These are phyloP conservation scores for Hepatocystis sp. DNA, from an alignment of 169 alveolate species.

Conservation along the genomic window DNA sequence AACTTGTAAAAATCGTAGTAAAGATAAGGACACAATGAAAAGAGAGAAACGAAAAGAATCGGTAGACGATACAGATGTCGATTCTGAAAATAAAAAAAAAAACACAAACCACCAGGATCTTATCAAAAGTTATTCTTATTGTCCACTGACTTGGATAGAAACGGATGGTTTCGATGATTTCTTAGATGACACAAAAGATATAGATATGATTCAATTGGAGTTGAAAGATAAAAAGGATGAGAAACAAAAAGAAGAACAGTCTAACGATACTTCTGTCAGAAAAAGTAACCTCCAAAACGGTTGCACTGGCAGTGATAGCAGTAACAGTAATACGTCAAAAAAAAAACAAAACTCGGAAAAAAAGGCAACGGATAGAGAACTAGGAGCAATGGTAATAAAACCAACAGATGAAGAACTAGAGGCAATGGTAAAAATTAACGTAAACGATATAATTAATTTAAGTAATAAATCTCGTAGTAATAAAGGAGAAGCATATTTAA, in stretches of 20 bases:
- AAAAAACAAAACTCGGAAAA: not conserved
- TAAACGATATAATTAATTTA: conserved; percentile 47
- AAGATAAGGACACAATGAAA: not conserved
- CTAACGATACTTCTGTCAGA: not conserved
- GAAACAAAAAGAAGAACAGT: not conserved
- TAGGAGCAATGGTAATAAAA: not conserved
- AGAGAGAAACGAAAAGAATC: conserved; percentile 3
- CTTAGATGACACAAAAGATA: conserved; percentile 51
- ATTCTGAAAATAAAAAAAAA: not conserved
- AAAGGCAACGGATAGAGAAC: conserved; percentile 1
- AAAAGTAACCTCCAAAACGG: too few species aligned
- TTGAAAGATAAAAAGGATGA: conserved; percentile 15
- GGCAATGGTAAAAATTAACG: conserved; percentile 22
- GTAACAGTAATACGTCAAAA: not conserved
- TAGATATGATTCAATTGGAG: conserved; percentile 37
- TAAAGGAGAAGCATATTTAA: conserved; percentile 68
- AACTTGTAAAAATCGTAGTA: too few species aligned
- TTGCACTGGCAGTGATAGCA: not conserved
- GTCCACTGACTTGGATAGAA: conserved; percentile 55
- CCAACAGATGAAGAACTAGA: conserved; percentile 1
- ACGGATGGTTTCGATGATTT: conserved; percentile 71
- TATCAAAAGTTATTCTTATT: conserved; percentile 23
- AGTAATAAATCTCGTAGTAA: conserved; percentile 60
- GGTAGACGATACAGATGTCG: not conserved
- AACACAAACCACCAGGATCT: not conserved